Conservation (phyloP, 768 basidiomycete species). For the Kwoniella heveanensis region DNA sequence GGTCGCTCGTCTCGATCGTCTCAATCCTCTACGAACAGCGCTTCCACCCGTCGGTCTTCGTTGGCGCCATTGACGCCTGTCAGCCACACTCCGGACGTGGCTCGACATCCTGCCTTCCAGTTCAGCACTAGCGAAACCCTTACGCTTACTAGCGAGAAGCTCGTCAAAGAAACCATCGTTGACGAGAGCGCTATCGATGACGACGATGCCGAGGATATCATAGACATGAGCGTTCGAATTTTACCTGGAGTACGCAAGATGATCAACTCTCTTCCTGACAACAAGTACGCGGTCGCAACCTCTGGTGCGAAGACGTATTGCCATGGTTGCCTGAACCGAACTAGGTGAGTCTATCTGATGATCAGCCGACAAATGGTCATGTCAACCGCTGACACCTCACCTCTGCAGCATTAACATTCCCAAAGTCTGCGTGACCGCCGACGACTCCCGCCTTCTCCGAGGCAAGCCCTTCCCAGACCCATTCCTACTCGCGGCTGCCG, state of each 20-base stretch:
- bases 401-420: conserved; percentile 65
- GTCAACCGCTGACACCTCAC: neutral
- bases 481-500: conserved; percentile 56
- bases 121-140: conserved; percentile 15
- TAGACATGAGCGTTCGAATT: conserved; percentile 61
- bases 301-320: conserved; percentile 72
- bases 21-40: conserved; percentile 10
- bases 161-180: neutral
- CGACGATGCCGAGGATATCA: conserved; percentile 31
- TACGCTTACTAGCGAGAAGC: conserved; percentile 21
- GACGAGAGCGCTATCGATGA: conserved; percentile 27
- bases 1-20: conserved; percentile 15
- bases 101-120: conserved; percentile 12
- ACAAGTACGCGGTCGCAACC: conserved; percentile 72
- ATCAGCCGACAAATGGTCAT: neutral
- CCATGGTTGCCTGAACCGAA: conserved; percentile 54
- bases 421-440: conserved; percentile 71
- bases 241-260: conserved; percentile 70
- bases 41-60: conserved; percentile 24
- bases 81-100: conserved; percentile 18
- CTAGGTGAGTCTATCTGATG: conserved; percentile 10
- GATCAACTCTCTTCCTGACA: conserved; percentile 68
- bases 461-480: conserved; percentile 57
- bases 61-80: conserved; percentile 30
- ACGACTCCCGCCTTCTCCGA: conserved; percentile 66